A percentile compares a stretch with the other conserved stretches of the same genome.
Evolutionary conservation across 306 rosid genomes (phyloP).

Genomic region (Neltuma alba): DNA sequence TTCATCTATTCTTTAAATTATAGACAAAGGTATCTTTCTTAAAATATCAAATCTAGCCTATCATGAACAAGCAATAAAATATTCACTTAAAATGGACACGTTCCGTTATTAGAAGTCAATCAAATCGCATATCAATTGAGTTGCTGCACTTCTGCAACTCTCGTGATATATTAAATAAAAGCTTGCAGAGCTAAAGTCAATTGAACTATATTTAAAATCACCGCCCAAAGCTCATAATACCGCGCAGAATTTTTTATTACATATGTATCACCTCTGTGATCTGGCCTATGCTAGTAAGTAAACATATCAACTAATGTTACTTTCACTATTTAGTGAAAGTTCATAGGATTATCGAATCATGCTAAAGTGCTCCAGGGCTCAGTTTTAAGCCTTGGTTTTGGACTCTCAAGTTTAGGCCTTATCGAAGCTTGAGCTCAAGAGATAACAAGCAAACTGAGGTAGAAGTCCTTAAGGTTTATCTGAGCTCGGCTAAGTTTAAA

Average conservation of each 20-base stretch:
- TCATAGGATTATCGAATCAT: slow-evolving; percentile 18
- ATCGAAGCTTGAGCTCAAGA: slow-evolving; percentile 3
- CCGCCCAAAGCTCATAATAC: not conserved
- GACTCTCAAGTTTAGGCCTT: not conserved
- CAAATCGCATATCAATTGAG: not conserved
- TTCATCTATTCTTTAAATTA: not conserved
- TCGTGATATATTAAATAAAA: not conserved
- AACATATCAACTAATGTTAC: too few species aligned
- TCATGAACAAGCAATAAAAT: not conserved
- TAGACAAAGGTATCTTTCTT: not conserved
- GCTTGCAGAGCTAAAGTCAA: not conserved
- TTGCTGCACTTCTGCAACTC: not conserved
- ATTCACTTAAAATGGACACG: not conserved
- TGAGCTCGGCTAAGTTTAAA: not conserved
- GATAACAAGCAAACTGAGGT: not conserved
- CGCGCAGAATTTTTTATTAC: not conserved
- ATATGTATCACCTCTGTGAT: too few species aligned
- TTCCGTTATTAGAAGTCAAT: not conserved
- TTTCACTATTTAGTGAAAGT: not conserved
- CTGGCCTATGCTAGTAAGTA: too few species aligned
- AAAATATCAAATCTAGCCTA: not conserved
- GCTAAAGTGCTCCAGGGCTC: not conserved
- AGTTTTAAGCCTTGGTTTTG: not conserved
- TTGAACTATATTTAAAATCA: not conserved
- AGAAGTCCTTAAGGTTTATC: slow-evolving; percentile 48